phyloP scores from a whole-genome alignment of 2,329 filamentous ascomycete species.

The Cylindrodendrum hubeiense region DNA sequence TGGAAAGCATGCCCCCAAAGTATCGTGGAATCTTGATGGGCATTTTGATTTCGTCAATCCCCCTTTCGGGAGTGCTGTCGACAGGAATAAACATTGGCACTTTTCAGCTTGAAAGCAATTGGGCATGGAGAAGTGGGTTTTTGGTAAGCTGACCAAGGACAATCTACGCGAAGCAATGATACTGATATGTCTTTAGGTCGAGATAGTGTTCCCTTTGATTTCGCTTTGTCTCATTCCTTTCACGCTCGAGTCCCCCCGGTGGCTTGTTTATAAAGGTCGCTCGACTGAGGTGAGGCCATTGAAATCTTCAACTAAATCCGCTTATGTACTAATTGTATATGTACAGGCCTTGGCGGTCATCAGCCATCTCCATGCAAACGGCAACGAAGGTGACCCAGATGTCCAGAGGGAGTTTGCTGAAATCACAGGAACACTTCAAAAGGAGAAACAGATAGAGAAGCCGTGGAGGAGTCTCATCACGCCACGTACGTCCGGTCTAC shows the following conservation, averaged over 20 bases:
- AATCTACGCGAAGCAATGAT: background rate
- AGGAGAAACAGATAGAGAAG: background rate
- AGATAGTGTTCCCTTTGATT: background rate
- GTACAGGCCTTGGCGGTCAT: conserved; percentile 3
- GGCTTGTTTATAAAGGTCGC: background rate
- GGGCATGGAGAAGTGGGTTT: background rate
- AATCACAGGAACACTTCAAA: background rate
- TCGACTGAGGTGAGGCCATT: background rate
- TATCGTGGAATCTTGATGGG: background rate
- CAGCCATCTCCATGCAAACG: background rate
- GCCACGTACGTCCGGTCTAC: background rate
- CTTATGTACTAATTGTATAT: background rate
- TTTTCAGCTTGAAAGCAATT: background rate
- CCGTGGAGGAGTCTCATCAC: background rate
- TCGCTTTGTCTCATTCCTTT: background rate
- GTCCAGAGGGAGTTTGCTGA: background rate
- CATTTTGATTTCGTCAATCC: background rate
- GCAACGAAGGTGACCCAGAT: background rate
- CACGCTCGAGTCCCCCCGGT: background rate
- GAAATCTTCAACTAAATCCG: background rate
- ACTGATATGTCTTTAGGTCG: background rate
- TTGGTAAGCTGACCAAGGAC: background rate
- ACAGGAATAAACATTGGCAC: background rate
- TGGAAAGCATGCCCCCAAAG: background rate
- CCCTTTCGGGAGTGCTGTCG: background rate